Evolutionary conservation across 2,329 filamentous ascomycete species (phyloP), one percentile per base, ranked within the genome.

Genomic region (Chrysosphaeria jannelii): DNA sequence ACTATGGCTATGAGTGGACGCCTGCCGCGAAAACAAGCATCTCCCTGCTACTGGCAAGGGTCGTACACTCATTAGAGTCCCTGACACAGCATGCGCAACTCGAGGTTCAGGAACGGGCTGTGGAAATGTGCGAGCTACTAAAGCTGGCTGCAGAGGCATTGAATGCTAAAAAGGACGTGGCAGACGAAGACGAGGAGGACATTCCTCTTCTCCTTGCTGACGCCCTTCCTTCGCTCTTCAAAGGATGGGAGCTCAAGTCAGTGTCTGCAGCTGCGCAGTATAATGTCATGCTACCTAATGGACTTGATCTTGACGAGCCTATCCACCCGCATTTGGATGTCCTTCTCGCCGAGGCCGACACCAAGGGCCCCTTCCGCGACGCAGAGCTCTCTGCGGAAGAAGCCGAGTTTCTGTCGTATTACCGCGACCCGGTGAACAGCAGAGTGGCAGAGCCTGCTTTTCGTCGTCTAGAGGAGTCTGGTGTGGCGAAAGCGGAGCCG

Each of bases 81-180:
- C 44, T 93, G 10, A 63, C 66, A 1, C 53, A 67, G 19, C 76
- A 93, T 39, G 79, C 81, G 0, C 75, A 66, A 35, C 53, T 97
- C 2, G 85, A 97, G 39, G 78, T 97, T 4, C 85, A 97, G 44
- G 85, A 93, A 42, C 63, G 85, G 27, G 70, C 79, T 3, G 79
- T 91, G 2, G 79, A 91, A 38, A 88, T 90, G 34, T 57, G 78
- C 0, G 85, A 97, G 39, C 53, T 93, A 8, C 60, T 93, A 36
- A 76, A 76, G 28, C 52, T 97, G 21, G 76, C 75, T 3, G 64
- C 66, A 1, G 85, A 97, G 45, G 78, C 81, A 9, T 60, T 61
- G 3, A 57, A 64, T 6, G 63, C 54, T 2, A 70, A 79, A 29
- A 52, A 58, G 8, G 47, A 57, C 9, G 55, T 54, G 2, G 54